These are phyloP conservation scores for Herpetomonas tarakana DNA, from an alignment of 208 protist species.

Conservation along the genomic window DNA sequence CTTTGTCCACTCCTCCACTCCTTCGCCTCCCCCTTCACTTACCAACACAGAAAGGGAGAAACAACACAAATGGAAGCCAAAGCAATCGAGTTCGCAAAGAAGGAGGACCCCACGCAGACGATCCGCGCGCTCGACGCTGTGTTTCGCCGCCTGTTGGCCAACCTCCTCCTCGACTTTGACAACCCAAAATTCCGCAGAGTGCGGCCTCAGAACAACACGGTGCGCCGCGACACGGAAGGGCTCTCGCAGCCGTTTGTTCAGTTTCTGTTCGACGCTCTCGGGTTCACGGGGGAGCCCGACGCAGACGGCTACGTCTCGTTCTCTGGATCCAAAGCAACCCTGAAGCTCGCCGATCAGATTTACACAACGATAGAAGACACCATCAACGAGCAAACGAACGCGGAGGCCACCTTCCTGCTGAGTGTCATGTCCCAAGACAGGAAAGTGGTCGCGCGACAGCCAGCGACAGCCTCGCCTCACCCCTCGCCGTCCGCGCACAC, in stretches of 20 bases:
- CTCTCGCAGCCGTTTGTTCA: constrained; percentile 30
- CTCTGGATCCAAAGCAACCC: constrained; percentile 27
- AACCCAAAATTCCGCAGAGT: constrained; percentile 58
- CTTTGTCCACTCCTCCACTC: too few relatives aligned
- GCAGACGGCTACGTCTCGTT: constrained; percentile 36
- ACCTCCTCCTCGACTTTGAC: constrained; percentile 62
- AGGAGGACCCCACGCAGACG: not conserved
- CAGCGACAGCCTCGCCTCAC: too few relatives aligned
- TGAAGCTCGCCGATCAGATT: constrained; percentile 37
- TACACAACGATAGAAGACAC: constrained; percentile 47
- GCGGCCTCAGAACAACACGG: constrained; percentile 38
- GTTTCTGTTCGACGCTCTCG: constrained; percentile 47
- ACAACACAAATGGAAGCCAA: not conserved
- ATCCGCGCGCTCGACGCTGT: constrained; percentile 25
- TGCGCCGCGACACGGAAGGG: constrained; percentile 20
- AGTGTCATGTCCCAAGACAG: not conserved
- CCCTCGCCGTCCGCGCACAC: too few relatives aligned
- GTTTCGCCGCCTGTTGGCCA: constrained; percentile 63
- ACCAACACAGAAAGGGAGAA: too few relatives aligned
- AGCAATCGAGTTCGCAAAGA: not conserved
- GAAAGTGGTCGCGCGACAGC: too few relatives aligned
- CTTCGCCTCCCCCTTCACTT: too few relatives aligned
- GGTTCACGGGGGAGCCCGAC: constrained; percentile 21
- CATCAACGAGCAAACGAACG: constrained; percentile 17
- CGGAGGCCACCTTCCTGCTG: constrained; percentile 10